Percentiles rank a stretch among this genome's conserved stretches.
phyloP scores from a whole-genome alignment of 129 eudicot species.

The Lactuca saligna region DNA sequence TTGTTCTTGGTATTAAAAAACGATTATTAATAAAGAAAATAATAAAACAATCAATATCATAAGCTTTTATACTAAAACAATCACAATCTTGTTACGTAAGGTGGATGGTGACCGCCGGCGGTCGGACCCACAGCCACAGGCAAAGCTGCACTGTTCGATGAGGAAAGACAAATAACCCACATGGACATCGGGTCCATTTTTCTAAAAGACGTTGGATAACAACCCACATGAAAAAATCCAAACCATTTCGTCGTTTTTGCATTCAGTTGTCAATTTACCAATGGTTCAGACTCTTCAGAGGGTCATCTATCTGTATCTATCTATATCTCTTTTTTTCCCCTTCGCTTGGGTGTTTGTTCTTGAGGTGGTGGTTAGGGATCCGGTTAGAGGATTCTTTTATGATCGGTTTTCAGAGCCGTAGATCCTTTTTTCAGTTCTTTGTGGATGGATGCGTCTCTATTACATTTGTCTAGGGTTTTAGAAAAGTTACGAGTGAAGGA shows the following conservation, averaged over 20 bases:
- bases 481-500: no score
- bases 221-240: slow-evolving; percentile 1
- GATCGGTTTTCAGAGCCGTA: neutral
- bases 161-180: slow-evolving; percentile 5
- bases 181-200: slow-evolving; percentile 17
- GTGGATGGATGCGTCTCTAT: no score
- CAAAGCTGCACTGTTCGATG: neutral
- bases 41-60: neutral
- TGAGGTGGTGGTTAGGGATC: neutral
- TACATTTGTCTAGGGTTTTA: no score
- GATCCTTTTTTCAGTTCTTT: neutral
- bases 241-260: neutral
- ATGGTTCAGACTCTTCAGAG: neutral
- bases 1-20: neutral
- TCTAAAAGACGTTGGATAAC: slow-evolving; percentile 11
- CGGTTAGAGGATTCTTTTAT: neutral
- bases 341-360: neutral
- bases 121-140: slow-evolving; percentile 6
- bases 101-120: slow-evolving; percentile 1
- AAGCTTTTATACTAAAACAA: neutral
- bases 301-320: no score
- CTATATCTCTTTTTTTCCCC: no score
- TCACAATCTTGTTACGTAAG: slow-evolving; percentile 7
- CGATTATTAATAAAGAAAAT: neutral
- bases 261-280: neutral